These are phyloP conservation scores for Vaccinium myrtillus DNA, from an alignment of 148 eudicot species.

Conservation along the genomic window DNA sequence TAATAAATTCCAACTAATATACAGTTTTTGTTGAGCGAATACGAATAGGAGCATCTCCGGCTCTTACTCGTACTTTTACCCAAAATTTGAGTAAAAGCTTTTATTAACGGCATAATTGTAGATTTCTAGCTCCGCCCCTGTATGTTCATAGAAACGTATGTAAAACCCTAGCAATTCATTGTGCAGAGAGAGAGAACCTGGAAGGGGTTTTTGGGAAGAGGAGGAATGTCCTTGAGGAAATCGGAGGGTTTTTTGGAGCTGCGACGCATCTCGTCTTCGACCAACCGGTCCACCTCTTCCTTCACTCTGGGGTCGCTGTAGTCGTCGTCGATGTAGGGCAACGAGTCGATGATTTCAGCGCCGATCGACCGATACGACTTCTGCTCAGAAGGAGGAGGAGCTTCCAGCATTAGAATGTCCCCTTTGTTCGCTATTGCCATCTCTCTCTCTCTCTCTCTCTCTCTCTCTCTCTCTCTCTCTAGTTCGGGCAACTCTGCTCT, in stretches of 20 bases:
- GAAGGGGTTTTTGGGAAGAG: slow-evolving; percentile 52
- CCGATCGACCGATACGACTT: slow-evolving; percentile 37
- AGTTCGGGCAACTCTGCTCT: background rate
- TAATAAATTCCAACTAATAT: no score
- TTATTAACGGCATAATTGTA: no score
- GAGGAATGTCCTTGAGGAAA: slow-evolving; percentile 79
- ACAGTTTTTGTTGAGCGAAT: no score
- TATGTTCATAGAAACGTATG: background rate
- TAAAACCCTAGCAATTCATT: background rate
- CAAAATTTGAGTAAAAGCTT: no score
- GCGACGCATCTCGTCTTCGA: slow-evolving; percentile 86
- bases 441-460: background rate
- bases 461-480: background rate
- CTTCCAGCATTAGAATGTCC: slow-evolving; percentile 73
- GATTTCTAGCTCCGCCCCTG: no score
- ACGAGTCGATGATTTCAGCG: slow-evolving; percentile 63
- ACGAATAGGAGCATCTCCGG: no score
- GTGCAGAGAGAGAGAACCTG: slow-evolving; percentile 35
- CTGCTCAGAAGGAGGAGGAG: slow-evolving; percentile 35
- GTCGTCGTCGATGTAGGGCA: slow-evolving; percentile 94
- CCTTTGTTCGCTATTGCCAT: slow-evolving; percentile 32
- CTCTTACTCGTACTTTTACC: no score
- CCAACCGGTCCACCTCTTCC: slow-evolving; percentile 75
- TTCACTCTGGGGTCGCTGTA: slow-evolving; percentile 67
- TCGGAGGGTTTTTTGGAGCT: slow-evolving; percentile 77